Conservation (phyloP, 169 alveolate species). For the Plasmodium relictum region DNA sequence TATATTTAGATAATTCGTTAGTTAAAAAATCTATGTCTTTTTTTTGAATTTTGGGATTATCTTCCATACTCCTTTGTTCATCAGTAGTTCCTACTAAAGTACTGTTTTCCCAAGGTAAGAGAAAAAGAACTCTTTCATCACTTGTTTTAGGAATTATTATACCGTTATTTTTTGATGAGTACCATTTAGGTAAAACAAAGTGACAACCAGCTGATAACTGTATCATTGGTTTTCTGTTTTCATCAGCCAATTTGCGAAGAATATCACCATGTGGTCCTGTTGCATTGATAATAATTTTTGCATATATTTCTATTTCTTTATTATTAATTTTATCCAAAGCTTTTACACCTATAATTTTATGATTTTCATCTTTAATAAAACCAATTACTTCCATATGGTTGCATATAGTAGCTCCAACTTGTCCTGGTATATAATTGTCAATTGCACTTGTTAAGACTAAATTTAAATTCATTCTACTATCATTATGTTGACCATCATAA, state of each 20-base stretch:
- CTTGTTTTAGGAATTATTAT: slow-evolving; percentile 92
- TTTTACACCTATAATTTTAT: slow-evolving; percentile 87
- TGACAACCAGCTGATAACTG: slow-evolving; percentile 87
- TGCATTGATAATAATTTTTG: slow-evolving; percentile 92
- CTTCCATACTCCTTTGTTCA: slow-evolving; percentile 83
- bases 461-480: slow-evolving; percentile 90
- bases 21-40: slow-evolving; percentile 89
- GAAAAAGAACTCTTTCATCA: slow-evolving; percentile 94
- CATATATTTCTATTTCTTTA: slow-evolving; percentile 88
- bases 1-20: slow-evolving; percentile 85
- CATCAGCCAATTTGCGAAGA: slow-evolving; percentile 81
- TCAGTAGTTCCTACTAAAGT: slow-evolving; percentile 94
- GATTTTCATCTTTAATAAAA: slow-evolving; percentile 87
- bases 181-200: slow-evolving; percentile 85
- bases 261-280: slow-evolving; percentile 92
- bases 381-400: slow-evolving; percentile 90
- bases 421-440: slow-evolving; percentile 89
- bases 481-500: slow-evolving; percentile 95
- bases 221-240: slow-evolving; percentile 74
- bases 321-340: slow-evolving; percentile 88
- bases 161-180: slow-evolving; percentile 89
- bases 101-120: slow-evolving; percentile 90
- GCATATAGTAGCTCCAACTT: slow-evolving; percentile 91
- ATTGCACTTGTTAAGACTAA: slow-evolving; percentile 91
- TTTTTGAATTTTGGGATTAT: slow-evolving; percentile 81